Base-by-base conservation (phyloP, 2,329 filamentous ascomycete species). In the Beauveria scarabaeidicola region DNA sequence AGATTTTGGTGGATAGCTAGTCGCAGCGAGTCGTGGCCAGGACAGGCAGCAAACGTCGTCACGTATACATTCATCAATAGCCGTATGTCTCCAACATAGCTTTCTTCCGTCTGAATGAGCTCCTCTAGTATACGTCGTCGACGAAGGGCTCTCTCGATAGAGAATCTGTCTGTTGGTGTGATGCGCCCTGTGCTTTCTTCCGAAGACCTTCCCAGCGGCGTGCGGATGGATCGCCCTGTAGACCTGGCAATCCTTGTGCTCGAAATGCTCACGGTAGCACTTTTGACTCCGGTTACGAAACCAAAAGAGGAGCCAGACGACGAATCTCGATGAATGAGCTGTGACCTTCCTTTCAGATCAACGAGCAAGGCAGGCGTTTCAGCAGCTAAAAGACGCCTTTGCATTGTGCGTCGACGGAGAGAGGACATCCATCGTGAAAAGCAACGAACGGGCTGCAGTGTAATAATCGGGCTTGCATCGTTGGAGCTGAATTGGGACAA, bases 41-140 rank as follows among this genome's bases (percentile, higher is more conserved):
- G 85, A 36, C 89, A 75, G n/a, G 87, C 85, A 41, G 87, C 86
- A 56, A 94, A 79, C 50, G 94, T 82, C 2, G 87, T 88, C 46
- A 89, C 81, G 68, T 92, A 90, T 23, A 93, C 92, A 73, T 95
- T 91, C 70, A 89, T 88, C 61, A 97, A 77, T 64, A 94, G 91
- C 66, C 90, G 90, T 61, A 97, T 74, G 67, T 96, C 93, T 17
- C 87, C 84, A 66, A 97, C 86, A 70, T 97, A 97, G 67, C 87
- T 85, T 69, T 94, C 89, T 72, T 97, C 94, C 0, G 92, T 96
- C 60, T 76, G 82, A 62, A 97, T 84, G 54, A 97, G 77, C 73
- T 97, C 94, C 69, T 94, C 89, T 40, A 97, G 74, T 43, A 96
- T 85, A 63, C 87, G 85, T 15, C 90, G 84, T 62, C 94, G 84